Evolutionary conservation across 352 stramenopile genomes (phyloP), one percentile per base, ranked within the genome.

Genomic region (Phytophthora fragariaefolia): DNA sequence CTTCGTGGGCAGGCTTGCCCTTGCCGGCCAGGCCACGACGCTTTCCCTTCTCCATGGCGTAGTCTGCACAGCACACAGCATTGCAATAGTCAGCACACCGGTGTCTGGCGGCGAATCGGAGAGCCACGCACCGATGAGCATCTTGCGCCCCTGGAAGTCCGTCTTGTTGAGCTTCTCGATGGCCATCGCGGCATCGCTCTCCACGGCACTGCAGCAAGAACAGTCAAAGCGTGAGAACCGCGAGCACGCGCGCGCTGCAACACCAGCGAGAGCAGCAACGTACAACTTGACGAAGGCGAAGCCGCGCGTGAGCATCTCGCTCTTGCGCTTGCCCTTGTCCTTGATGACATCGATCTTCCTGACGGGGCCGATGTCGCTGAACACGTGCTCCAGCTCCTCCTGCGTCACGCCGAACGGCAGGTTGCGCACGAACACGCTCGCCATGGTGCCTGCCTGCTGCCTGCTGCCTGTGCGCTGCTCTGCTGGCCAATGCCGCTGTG

Each of bases 321-420:
- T 83, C 78, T 93, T 94, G 53, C 71, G 71, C 59, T 91, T 92
- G 74, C 87, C 87, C 75, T 96, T 96, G 65, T 96, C 83, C 63
- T 96, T 96, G 71, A 96, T 96, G 51, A 96, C 72, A 76, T 92
- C 84, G 51, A 96, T 90, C 75, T 96, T 93, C 67, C 84, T 91
- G 28, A 94, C 82, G 27, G 87, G 87, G 4, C 87, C 87, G 30
- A 96, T 77, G 40, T 93, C 83, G 49, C 87, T 79, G 66, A 96
- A 96, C 42, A 92, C 69, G 45, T 90, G 71, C 80, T 96, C 87
- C 30, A 96, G 80, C 74, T 91, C 83, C 65, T 93, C 83, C 74
- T 93, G 85, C 58, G 85, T 93, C 51, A 93, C 80, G 66, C 85
- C 85, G 55, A 91, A 96, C 69, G 87, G 84, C 76, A 96, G 74